Evolutionary conservation across 1,284 basidiomycete species (phyloP).

Genomic region (Fistulina hepatica): DNA sequence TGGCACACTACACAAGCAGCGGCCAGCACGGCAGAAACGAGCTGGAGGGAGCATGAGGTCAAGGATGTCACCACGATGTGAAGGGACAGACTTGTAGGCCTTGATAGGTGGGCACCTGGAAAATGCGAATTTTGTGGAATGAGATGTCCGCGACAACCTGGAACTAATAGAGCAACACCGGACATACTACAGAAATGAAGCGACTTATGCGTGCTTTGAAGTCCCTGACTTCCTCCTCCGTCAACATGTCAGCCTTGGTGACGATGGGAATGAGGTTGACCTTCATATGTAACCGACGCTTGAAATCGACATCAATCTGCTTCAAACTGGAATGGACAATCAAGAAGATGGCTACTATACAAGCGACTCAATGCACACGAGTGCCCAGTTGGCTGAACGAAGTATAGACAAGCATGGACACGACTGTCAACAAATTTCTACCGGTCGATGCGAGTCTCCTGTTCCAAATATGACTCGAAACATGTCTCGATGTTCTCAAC

Average conservation of each 20-base stretch:
- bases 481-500: constrained; percentile 93
- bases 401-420: constrained; percentile 92
- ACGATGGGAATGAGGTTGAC: constrained; percentile 97
- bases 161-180: constrained; percentile 8
- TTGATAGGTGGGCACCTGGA: constrained; percentile 91
- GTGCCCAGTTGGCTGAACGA: constrained; percentile 95
- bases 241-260: constrained; percentile 92
- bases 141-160: constrained; percentile 86
- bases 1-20: no score
- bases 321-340: constrained; percentile 53
- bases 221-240: constrained; percentile 82
- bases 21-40: no score
- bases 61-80: no score
- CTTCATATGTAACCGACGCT: constrained; percentile 88
- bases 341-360: constrained; percentile 8
- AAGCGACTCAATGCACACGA: constrained; percentile 50
- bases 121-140: constrained; percentile 89
- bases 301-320: constrained; percentile 95
- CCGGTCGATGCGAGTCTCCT: constrained; percentile 93
- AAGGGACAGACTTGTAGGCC: no score
- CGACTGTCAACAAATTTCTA: constrained; percentile 79
- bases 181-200: constrained; percentile 4
- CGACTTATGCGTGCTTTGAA: constrained; percentile 80
- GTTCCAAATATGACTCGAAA: constrained; percentile 91
- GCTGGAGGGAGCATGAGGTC: no score